Conservation (phyloP, 352 stramenopile species). For the Plasmopara muralis region DNA sequence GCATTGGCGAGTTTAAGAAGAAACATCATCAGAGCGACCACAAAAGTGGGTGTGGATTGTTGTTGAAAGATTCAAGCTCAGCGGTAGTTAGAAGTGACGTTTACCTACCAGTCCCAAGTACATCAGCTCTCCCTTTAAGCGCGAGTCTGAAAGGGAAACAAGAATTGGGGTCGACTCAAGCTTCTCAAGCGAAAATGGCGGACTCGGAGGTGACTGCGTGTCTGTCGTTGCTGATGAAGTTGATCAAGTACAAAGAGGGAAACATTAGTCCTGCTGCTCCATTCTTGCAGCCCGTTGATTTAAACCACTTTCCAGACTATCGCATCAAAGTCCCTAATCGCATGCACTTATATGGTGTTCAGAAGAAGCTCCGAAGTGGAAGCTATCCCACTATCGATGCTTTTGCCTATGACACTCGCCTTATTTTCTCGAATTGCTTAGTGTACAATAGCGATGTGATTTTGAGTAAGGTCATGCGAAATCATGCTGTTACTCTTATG, state of each 20-base stretch:
- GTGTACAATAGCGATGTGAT: slow-evolving; percentile 86
- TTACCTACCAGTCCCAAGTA: background rate
- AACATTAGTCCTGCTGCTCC: slow-evolving; percentile 61
- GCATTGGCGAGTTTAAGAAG: slow-evolving; percentile 33
- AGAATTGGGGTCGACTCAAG: slow-evolving; percentile 1
- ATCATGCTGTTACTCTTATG: slow-evolving; percentile 76
- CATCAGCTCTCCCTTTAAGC: slow-evolving; percentile 4
- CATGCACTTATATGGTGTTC: slow-evolving; percentile 81
- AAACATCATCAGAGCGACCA: slow-evolving; percentile 32
- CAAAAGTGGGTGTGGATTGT: slow-evolving; percentile 2
- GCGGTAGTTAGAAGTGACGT: slow-evolving; percentile 1
- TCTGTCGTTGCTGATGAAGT: slow-evolving; percentile 61
- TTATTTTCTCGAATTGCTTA: slow-evolving; percentile 86
- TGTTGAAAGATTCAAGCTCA: slow-evolving; percentile 8
- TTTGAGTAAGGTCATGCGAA: slow-evolving; percentile 77
- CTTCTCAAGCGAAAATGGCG: slow-evolving; percentile 37
- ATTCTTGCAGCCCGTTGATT: slow-evolving; percentile 77
- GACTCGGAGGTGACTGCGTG: slow-evolving; percentile 50
- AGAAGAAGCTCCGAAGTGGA: slow-evolving; percentile 76
- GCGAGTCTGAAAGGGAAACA: slow-evolving; percentile 25
- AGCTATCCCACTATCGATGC: slow-evolving; percentile 56
- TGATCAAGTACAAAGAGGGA: slow-evolving; percentile 84
- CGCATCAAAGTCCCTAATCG: slow-evolving; percentile 76
- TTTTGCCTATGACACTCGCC: slow-evolving; percentile 71
- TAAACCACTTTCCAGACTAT: slow-evolving; percentile 80